Conservation (phyloP, 75 land plant genomes). For the Isoetes taiwanensis region DNA sequence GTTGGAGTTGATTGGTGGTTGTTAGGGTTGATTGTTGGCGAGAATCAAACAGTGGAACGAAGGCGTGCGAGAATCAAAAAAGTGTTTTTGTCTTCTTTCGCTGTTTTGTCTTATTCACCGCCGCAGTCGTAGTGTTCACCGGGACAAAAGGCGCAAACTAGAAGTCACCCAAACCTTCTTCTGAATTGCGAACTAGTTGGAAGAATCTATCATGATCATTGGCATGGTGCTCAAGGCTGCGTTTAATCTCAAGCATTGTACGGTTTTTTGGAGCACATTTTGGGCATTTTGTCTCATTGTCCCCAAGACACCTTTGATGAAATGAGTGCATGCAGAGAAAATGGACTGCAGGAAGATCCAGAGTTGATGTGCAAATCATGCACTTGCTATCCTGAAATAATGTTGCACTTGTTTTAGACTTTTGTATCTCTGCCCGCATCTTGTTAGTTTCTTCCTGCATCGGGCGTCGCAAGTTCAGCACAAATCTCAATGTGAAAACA, state of each 20-base stretch:
- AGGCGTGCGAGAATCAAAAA: too few species aligned
- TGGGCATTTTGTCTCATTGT: conserved; percentile 95
- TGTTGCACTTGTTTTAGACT: conserved; percentile 73
- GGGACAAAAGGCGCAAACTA: too few species aligned
- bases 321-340: conserved; percentile 99
- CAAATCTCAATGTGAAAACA: too few species aligned
- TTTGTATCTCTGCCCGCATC: conserved; percentile 87
- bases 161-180: too few species aligned
- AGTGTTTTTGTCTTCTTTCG: too few species aligned
- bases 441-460: conserved; percentile 69
- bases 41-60: too few species aligned
- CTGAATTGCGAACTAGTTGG: conserved; percentile 64
- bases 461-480: too few species aligned
- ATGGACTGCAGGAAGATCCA: conserved; percentile 96
- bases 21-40: too few species aligned
- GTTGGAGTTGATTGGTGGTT: too few species aligned
- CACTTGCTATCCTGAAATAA: conserved; percentile 94
- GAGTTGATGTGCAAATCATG: conserved; percentile 80
- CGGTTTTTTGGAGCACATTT: conserved; percentile 82
- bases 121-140: too few species aligned
- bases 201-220: conserved; percentile 73
- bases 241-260: conserved; percentile 65
- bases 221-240: conserved; percentile 69
- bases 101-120: too few species aligned
- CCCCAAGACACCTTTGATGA: conserved; percentile 90